Evolutionary conservation across 768 basidiomycete genomes (phyloP).

Genomic region (Tulasnella sp.): DNA sequence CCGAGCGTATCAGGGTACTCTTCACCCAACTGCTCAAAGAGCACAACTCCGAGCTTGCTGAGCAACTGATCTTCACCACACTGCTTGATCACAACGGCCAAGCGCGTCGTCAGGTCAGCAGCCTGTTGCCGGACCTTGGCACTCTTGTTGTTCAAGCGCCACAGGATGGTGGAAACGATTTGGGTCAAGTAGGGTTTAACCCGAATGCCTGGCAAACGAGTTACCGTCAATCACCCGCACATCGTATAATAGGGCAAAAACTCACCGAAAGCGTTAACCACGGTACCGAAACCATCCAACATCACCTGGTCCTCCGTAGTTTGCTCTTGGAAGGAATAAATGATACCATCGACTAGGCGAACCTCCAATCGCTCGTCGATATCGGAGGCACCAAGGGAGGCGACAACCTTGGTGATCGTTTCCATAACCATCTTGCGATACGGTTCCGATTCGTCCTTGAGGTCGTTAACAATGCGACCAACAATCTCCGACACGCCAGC

Average conservation of each 20-base stretch:
- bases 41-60: constrained; percentile 89
- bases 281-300: constrained; percentile 96
- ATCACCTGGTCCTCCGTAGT: constrained; percentile 98
- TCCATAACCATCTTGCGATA: constrained; percentile 99
- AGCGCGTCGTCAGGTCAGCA: constrained; percentile 90
- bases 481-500: constrained; percentile 95
- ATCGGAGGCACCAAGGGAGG: constrained; percentile 89
- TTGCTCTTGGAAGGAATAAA: constrained; percentile 99
- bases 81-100: constrained; percentile 97
- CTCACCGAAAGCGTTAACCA: constrained; percentile 79
- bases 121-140: constrained; percentile 99
- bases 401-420: constrained; percentile 93
- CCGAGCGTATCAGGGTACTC: constrained; percentile 99
- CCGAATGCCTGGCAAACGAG: constrained; percentile 48
- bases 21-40: constrained; percentile 98
- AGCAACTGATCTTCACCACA: constrained; percentile 93
- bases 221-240: background rate
- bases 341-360: constrained; percentile 92
- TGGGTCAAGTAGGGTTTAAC: constrained; percentile 98
- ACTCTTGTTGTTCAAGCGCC: constrained; percentile 99
- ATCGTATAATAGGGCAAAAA: constrained; percentile 4
- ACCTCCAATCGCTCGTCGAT: constrained; percentile 94
- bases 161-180: constrained; percentile 96
- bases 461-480: constrained; percentile 71
- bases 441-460: constrained; percentile 82